Evolutionary conservation across 2,329 filamentous ascomycete genomes (phyloP), one percentile per base, ranked within the genome.

Genomic region (Colletotrichum tanaceti): DNA sequence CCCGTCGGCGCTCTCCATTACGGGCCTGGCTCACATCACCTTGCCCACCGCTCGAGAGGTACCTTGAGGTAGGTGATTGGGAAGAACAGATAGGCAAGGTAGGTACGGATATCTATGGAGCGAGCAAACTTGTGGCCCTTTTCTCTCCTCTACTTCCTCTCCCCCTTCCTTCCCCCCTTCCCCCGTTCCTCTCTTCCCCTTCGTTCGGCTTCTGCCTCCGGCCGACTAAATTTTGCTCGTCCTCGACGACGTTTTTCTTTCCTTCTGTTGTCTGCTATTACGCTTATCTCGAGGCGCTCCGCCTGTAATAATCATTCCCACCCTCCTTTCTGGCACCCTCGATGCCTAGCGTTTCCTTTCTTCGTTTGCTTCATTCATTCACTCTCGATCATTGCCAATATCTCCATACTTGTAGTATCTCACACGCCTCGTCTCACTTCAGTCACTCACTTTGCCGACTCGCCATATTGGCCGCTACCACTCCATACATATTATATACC

Each of bases 71-170:
- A 55, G 41, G 41, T 41, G 53, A 38, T n/a, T 39, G 35, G 53
- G 35, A 41, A 57, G 47, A 18, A 28, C 47, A 5, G n/a, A 39
- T 32, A 35, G 28, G 28, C 28, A 10, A 32, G 28, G 28, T 32
- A 32, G 28, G 28, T 32, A n/a, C n/a, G n/a, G n/a, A n/a, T n/a
- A n/a, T n/a, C n/a, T n/a, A 38, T 16, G 55, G 38, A 58, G 38
- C 57, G 53, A 58, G 22, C 53, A 54, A 39, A 22, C n/a, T 35
- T 53, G 50, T 52, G 46, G 46, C 46, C 58, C 18, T 52, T 41
- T 43, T 41, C 46, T 52, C 58, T 46, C 47, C 9, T 32, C 58
- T 67, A 63, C 69, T 68, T 68, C 46, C 46, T 61, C 60, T 70
- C 61, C 50, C 53, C 66, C 49, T 58, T 53, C 63, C 54, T 63